Base-by-base conservation (phyloP, 116 monocot genomes). In the Phalaenopsis hybrid region DNA sequence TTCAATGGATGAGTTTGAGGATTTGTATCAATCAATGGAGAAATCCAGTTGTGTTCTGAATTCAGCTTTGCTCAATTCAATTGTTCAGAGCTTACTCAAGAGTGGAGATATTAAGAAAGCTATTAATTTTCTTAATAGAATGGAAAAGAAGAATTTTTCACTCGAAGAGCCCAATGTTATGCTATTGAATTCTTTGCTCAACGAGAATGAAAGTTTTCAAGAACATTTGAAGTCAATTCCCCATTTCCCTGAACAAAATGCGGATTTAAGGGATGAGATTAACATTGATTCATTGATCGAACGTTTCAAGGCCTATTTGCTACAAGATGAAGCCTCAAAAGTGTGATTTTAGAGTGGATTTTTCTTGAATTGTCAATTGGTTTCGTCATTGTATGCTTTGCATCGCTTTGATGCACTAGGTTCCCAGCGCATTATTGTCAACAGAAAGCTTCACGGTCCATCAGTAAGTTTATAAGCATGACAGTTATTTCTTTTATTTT, bases 41-140 rank as follows among this genome's bases (percentile, higher is more conserved):
- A 79, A 69, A 74, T 25, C 57, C 10, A 69, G 18, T 43, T 84
- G 79, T 33, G 20, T 41, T 41, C 8, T 55, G 5, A 10, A 81
- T 75, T 74, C 74, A 52, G 21, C 44, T 41, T 79, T 79, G 79
- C 58, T 79, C 15, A 84, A 84, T 74, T 12, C 52, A 9, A 57
- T 84, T 58, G 67, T 74, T 74, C 65, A 74, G 57, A 58, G 74
- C 37, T 79, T 84, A n/a, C 84, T 79, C 31, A 61, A 74, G 79
- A 79, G 59, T 44, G 57, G 78, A 21, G 79, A 79, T 65, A 72
- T 79, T 6, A 79, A 16, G 79, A 84, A 79, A 74, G 74, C 79
- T 16, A 74, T 74, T 55, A 77, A 82, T 13, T 82, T 77, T 82
- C 67, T 82, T 31, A 57, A 82, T 46, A 59, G 44, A 76, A 81